Conservation (phyloP, 345 rosid genomes). For the Draba incana region DNA sequence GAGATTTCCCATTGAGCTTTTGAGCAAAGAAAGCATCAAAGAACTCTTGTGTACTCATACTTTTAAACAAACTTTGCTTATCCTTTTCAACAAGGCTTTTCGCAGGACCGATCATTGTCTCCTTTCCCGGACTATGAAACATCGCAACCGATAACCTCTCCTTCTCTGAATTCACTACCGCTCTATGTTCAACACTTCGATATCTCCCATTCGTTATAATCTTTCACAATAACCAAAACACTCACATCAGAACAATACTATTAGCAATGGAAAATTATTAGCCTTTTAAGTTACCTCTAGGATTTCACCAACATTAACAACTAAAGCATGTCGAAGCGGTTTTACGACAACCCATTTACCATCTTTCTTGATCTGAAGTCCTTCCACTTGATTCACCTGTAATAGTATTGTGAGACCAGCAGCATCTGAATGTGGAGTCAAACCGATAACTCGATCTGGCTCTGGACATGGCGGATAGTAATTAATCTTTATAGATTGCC, state of each 20-base stretch:
- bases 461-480: conserved; percentile 52
- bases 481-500: conserved; percentile 45
- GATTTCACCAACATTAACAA: conserved; percentile 54
- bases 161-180: conserved; percentile 43
- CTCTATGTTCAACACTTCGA: conserved; percentile 56
- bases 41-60: conserved; percentile 43
- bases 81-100: conserved; percentile 42
- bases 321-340: conserved; percentile 48
- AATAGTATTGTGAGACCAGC: conserved; percentile 46
- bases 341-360: conserved; percentile 46
- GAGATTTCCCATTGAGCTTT: conserved; percentile 47
- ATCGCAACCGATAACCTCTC: conserved; percentile 57
- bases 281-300: conserved; percentile 45
- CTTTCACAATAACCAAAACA: conserved; percentile 32
- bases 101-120: conserved; percentile 51
- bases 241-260: conserved; percentile 16
- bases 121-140: conserved; percentile 41
- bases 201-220: conserved; percentile 53
- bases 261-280: not conserved
- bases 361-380: conserved; percentile 48
- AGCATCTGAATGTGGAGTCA: conserved; percentile 48
- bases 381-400: conserved; percentile 47
- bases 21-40: conserved; percentile 47
- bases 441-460: conserved; percentile 44
- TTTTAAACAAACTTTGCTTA: conserved; percentile 43